phyloP scores from a whole-genome alignment of 2,329 filamentous ascomycete species.

The Fonsecaea nubica region DNA sequence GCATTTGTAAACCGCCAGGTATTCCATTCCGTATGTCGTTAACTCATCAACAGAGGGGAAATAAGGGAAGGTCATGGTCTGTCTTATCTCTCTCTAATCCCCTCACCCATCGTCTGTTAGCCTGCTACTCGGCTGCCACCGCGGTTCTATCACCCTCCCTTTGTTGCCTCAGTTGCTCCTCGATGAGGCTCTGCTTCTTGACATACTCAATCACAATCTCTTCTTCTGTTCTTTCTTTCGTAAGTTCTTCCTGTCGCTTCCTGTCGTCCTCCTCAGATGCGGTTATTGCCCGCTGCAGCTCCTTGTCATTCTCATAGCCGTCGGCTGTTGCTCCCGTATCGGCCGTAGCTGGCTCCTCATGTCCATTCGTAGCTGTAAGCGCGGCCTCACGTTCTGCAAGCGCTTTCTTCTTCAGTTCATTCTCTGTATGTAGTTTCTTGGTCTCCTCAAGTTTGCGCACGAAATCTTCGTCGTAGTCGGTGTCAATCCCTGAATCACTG shows the following conservation, averaged over 20 bases:
- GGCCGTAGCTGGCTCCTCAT: conserved; percentile 29
- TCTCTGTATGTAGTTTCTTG: conserved; percentile 33
- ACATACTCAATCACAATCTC: conserved; percentile 77
- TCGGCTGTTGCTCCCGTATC: conserved; percentile 40
- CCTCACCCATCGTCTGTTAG: not conserved
- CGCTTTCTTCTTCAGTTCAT: conserved; percentile 29
- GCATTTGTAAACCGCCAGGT: not conserved
- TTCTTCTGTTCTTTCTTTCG: conserved; percentile 64
- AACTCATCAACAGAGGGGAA: not conserved
- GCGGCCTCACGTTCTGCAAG: conserved; percentile 17
- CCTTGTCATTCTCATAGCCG: conserved; percentile 51
- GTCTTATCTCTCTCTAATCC: not conserved
- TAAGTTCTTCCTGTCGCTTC: conserved; percentile 48
- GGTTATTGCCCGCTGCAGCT: conserved; percentile 57
- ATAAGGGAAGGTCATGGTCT: not conserved
- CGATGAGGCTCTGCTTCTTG: conserved; percentile 75
- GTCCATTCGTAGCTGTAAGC: conserved; percentile 1
- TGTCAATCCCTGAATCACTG: conserved; percentile 41
- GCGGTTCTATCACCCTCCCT: conserved; percentile 3
- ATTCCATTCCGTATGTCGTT: not conserved
- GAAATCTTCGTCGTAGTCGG: conserved; percentile 47
- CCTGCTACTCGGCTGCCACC: conserved; percentile 2
- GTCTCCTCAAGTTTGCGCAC: conserved; percentile 49
- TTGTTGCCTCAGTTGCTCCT: conserved; percentile 60
- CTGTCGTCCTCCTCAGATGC: conserved; percentile 56